Percentiles rank a stretch among this genome's conserved stretches.
Conservation (phyloP, 805 yeast species). For the Candida methanosorbosa region DNA sequence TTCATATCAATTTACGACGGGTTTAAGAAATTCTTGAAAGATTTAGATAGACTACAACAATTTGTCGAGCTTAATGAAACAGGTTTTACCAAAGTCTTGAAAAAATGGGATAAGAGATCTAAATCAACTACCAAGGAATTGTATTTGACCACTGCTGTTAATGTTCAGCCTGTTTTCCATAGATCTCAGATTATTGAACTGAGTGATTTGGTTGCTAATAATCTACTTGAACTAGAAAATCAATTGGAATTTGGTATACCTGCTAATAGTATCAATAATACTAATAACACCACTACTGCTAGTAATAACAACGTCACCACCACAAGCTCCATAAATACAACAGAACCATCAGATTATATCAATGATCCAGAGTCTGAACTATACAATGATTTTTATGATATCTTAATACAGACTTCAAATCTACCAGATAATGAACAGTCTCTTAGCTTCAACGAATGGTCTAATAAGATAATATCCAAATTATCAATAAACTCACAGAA, state of each 20-base stretch:
- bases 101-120: conserved; percentile 97
- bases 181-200: conserved; percentile 77
- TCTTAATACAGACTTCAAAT: conserved; percentile 25
- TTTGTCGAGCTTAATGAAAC: conserved; percentile 92
- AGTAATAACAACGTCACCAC: not conserved
- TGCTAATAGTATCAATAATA: conserved; percentile 15
- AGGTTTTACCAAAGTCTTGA: conserved; percentile 90
- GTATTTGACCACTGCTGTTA: conserved; percentile 84
- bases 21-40: conserved; percentile 82
- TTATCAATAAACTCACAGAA: conserved; percentile 30
- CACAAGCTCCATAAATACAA: not conserved
- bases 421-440: conserved; percentile 26
- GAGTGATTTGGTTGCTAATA: conserved; percentile 65
- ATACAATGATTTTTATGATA: conserved; percentile 53
- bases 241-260: conserved; percentile 35
- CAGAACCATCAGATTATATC: not conserved
- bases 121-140: conserved; percentile 91
- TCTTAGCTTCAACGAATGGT: conserved; percentile 23
- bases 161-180: conserved; percentile 95
- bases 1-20: conserved; percentile 81
- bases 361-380: conserved; percentile 44
- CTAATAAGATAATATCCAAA: conserved; percentile 36
- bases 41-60: conserved; percentile 81
- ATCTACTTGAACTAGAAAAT: conserved; percentile 68
- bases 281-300: not conserved